Evolutionary conservation across 306 rosid species (phyloP).

Genomic region (Vigna mungo): DNA sequence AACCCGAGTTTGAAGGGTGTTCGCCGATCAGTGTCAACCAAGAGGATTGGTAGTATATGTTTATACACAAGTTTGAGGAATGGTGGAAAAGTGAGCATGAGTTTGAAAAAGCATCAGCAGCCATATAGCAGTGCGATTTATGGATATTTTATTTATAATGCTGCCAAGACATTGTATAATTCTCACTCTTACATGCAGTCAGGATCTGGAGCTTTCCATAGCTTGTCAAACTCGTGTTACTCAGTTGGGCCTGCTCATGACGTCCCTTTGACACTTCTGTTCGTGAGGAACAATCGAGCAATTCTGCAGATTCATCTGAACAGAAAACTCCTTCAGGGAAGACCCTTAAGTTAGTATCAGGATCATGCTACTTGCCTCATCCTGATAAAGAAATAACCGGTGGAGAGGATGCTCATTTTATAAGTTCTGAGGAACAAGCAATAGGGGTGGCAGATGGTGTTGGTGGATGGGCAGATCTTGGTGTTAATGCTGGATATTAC

Average conservation of each 20-base stretch:
- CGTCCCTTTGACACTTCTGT: slow-evolving; percentile 75
- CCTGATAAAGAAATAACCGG: slow-evolving; percentile 98
- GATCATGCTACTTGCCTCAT: slow-evolving; percentile 95
- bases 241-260: slow-evolving; percentile 78
- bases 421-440: slow-evolving; percentile 91
- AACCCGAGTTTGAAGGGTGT: slow-evolving; percentile 43
- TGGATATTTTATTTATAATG: slow-evolving; percentile 72
- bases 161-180: slow-evolving; percentile 60
- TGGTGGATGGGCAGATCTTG: slow-evolving; percentile 99
- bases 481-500: slow-evolving; percentile 84
- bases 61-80: slow-evolving; percentile 44
- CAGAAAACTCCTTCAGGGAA: slow-evolving; percentile 63
- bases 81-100: slow-evolving; percentile 70
- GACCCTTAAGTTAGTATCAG: slow-evolving; percentile 77
- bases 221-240: slow-evolving; percentile 56
- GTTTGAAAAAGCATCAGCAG: slow-evolving; percentile 62
- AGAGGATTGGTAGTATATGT: slow-evolving; percentile 40
- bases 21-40: slow-evolving; percentile 37
- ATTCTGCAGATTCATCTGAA: slow-evolving; percentile 70
- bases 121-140: slow-evolving; percentile 58
- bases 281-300: slow-evolving; percentile 64
- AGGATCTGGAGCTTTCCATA: slow-evolving; percentile 67
- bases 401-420: slow-evolving; percentile 99
- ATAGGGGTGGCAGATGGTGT: slow-evolving; percentile 99
- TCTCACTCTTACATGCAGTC: slow-evolving; percentile 46